Evolutionary conservation across 2,329 filamentous ascomycete genomes (phyloP), one percentile per base, ranked within the genome.

Genomic region (Venturia oleaginea): DNA sequence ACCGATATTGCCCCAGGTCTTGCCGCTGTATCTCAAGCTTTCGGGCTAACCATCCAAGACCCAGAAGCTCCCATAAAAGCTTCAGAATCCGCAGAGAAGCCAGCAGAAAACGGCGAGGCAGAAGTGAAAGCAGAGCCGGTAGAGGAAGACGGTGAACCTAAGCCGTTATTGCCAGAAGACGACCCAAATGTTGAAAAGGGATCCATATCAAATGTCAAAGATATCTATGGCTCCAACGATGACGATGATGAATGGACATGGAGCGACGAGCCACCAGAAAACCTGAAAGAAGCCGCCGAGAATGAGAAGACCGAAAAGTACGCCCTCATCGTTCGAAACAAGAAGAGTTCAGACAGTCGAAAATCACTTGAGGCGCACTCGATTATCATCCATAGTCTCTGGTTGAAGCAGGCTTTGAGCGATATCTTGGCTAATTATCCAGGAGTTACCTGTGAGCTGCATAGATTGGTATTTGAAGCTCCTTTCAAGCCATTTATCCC

Each of bases 151-250:
- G 32, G n/a, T 22, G 57, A 59, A 24, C 10, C 32, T 19, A 42
- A 40, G 57, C 19, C 32, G 27, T n/a, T 38, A 6, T 37, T 27
- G 19, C 38, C 38, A 24, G 57, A 59, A 42, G 32, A 59, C 22
- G 57, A 59, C 19, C 38, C 38, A 22, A 59, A 27, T 32, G 32
- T 42, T 11, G 57, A 27, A 10, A 59, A 59, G 8, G 57, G 57
- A 32, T 37, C 57, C 7, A 42, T 42, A 15, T 59, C 57, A 22
- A 73, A 72, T 22, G 69, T 73, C 37, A 78, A 77, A 68, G 72
- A 78, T 32, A 71, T 81, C 24, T 81, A 80, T 65, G 70, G 74
- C 54, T 75, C 75, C 59, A 76, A 78, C 63, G 83, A 85, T 69
- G 73, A 78, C 11, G 74, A 78, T 74, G 60, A 42, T 13, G 34